These are phyloP conservation scores for Acanthamoeba sp. DNA, from an alignment of 208 protist species.

Conservation along the genomic window DNA sequence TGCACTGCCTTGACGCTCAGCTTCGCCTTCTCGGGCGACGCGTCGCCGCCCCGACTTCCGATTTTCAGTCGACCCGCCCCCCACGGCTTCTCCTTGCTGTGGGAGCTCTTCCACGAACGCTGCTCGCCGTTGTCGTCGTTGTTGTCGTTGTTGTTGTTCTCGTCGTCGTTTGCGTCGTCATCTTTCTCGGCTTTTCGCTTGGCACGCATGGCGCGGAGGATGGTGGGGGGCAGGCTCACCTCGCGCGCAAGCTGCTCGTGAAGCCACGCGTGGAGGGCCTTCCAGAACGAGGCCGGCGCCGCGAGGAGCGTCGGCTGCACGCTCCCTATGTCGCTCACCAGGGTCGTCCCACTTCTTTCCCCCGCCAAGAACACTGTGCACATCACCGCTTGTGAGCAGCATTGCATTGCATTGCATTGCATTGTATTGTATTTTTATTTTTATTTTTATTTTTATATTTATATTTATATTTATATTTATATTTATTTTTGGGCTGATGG, in stretches of 20 bases:
- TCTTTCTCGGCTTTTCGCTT: background rate
- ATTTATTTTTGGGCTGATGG: too few relatives aligned
- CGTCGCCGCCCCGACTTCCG: background rate
- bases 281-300: slow-evolving; percentile 21
- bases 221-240: background rate
- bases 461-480: too few relatives aligned
- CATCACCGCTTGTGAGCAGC: too few relatives aligned
- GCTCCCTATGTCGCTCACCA: background rate
- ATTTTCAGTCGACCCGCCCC: background rate
- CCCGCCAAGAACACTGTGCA: background rate
- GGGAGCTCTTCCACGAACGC: background rate
- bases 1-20: background rate
- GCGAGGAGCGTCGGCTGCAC: background rate
- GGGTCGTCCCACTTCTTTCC: background rate
- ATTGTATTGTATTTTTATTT: too few relatives aligned
- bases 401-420: too few relatives aligned
- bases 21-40: background rate
- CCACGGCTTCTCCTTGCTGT: background rate
- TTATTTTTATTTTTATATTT: too few relatives aligned
- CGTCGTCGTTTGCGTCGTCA: background rate
- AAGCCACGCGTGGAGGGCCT: background rate
- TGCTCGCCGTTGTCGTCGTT: background rate
- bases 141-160: background rate
- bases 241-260: slow-evolving; percentile 21
- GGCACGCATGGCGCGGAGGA: background rate